phyloP scores from a whole-genome alignment of 495 filamentous ascomycete genomes.

The Neurospora sp. region DNA sequence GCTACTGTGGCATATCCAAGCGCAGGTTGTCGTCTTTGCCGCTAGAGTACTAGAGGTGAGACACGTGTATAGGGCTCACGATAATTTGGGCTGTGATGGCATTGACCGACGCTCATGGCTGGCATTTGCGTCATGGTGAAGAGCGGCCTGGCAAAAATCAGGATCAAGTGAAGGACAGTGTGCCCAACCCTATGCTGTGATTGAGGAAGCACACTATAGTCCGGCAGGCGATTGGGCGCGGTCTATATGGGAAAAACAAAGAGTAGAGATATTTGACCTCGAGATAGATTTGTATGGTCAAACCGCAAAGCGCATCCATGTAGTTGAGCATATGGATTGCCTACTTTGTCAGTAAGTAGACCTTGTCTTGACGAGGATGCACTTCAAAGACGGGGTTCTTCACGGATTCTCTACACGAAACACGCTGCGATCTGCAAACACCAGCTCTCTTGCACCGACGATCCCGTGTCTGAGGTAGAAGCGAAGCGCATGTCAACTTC shows the following conservation, averaged over 20 bases:
- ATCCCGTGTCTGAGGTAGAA: neutral
- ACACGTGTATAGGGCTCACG: neutral
- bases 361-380: neutral
- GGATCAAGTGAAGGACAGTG: neutral
- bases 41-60: neutral
- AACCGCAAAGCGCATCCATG: neutral
- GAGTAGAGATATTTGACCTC: neutral
- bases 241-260: neutral
- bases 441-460: neutral
- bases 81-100: neutral
- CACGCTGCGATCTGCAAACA: neutral
- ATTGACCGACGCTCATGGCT: neutral
- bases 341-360: neutral
- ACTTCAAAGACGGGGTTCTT: neutral
- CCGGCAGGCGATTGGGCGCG: neutral
- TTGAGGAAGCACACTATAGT: neutral
- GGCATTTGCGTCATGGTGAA: neutral
- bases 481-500: neutral
- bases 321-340: neutral
- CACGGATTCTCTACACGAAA: neutral
- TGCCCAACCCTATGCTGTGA: neutral
- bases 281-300: neutral
- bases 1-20: neutral
- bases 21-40: neutral
- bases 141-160: neutral